Evolutionary conservation across 2,329 filamentous ascomycete species (phyloP).

Genomic region (Fonsecaea multimorphosa): DNA sequence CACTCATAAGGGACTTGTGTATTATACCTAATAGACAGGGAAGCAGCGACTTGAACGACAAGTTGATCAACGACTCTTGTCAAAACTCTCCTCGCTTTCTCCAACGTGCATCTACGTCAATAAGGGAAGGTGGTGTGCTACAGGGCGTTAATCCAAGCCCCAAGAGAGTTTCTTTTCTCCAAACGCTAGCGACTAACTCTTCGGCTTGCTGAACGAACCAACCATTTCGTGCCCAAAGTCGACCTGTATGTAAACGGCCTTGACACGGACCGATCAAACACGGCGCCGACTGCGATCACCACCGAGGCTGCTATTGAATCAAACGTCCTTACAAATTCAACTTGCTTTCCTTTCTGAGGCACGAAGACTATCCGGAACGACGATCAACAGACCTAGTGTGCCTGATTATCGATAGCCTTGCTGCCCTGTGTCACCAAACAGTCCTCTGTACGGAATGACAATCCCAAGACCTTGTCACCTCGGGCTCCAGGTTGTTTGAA

Average conservation of each 20-base stretch:
- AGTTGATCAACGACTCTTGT: too few relatives aligned
- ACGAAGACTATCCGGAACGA: not conserved
- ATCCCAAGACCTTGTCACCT: not conserved
- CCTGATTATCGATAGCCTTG: not conserved
- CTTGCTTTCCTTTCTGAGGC: not conserved
- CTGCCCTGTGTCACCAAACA: not conserved
- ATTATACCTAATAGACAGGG: too few relatives aligned
- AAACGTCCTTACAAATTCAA: not conserved
- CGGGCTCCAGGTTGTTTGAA: not conserved
- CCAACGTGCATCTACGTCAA: not conserved
- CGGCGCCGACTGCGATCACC: slow-evolving; percentile 1
- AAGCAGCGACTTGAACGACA: too few relatives aligned
- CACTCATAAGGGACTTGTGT: too few relatives aligned
- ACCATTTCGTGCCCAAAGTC: not conserved
- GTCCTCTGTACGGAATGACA: not conserved
- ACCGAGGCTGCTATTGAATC: not conserved
- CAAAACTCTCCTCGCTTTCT: too few relatives aligned
- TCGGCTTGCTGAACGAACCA: not conserved
- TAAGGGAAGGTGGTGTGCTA: not conserved
- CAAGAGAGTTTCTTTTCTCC: not conserved
- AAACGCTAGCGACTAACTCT: not conserved
- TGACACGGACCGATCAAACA: not conserved
- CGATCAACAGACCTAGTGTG: not conserved
- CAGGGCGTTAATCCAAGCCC: not conserved
- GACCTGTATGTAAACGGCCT: not conserved